Evolutionary conservation across 371 early-diverging fungal genomes (phyloP), one percentile per base, ranked within the genome.

Genomic region (Saksenaea oblongispora): DNA sequence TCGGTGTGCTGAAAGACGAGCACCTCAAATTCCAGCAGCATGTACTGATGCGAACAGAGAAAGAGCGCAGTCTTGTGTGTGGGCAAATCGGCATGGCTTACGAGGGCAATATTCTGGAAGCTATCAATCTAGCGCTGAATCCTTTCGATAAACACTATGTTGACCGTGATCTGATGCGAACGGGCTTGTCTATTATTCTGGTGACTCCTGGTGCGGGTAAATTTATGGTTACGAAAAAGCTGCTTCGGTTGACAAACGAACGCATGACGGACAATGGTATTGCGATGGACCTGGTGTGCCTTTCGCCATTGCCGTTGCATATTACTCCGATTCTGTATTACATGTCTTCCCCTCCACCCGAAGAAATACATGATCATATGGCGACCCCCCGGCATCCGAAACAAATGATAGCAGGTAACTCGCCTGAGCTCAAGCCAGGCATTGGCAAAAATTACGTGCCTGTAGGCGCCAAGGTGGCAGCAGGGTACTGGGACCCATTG

Each of bases 201-300:
- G 84, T 98, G 27, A 96, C 97, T 0, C 93, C 96, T 0, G 91
- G 93, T 4, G 86, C 91, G 2, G 98, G 98, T 11, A 82, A 90
- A 53, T 96, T 95, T 69, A 87, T 90, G 47, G 96, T 93, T 15
- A 88, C 89, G 61, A 94, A 94, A 69, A 82, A 85, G 55, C 73
- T 97, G 8, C 74, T 94, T 24, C 83, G 98, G 17, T 67, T 97
- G 65, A 98, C 97, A 0, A 94, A 95, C 5, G 96, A 97, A 70
- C 85, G 99, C 17, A 95, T 97, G 95, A 88, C 94, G 18, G 95
- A 95, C 71, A 88, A 92, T 66, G 98, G 98, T 15, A 89, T 96
- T 47, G 93, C 93, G 0, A 83, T 97, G 61, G 98, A 98, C 74
- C 71, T 98, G 15, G 93, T 98, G 4, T 96, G 96, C 57, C 79